phyloP scores from a whole-genome alignment of 495 filamentous ascomycete genomes.

The Aspergillus incahuasiensis region DNA sequence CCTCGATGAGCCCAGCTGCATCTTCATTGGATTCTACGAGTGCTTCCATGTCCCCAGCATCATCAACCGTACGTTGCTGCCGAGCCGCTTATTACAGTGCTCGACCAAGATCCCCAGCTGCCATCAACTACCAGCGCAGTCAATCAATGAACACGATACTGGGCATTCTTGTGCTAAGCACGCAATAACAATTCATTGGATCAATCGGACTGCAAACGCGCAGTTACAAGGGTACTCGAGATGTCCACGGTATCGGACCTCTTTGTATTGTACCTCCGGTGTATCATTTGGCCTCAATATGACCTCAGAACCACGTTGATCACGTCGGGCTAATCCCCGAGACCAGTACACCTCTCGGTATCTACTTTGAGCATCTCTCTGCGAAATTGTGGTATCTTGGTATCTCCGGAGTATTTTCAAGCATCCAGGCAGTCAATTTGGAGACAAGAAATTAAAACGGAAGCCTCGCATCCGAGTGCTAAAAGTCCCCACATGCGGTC shows the following conservation, averaged over 20 bases:
- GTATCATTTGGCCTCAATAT: background rate
- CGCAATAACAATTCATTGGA: background rate
- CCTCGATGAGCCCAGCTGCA: background rate
- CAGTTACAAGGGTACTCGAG: background rate
- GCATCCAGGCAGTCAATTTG: background rate
- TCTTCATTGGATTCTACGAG: slow-evolving; percentile 10
- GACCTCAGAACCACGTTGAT: background rate
- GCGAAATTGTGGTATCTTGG: background rate
- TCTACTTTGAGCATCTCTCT: background rate
- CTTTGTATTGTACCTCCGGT: slow-evolving; percentile 8
- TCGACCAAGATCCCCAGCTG: background rate
- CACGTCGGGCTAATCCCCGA: background rate
- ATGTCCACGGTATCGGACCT: slow-evolving; percentile 5
- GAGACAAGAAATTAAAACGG: slow-evolving; percentile 2
- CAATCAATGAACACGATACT: background rate
- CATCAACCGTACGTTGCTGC: slow-evolving; percentile 2
- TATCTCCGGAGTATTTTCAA: background rate
- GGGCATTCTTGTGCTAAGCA: background rate
- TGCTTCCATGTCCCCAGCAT: background rate
- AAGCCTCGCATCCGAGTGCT: slow-evolving; percentile 5
- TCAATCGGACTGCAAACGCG: background rate
- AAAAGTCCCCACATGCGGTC: slow-evolving; percentile 2
- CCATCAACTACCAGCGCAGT: background rate
- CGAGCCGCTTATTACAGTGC: slow-evolving; percentile 10
- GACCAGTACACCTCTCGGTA: background rate